Evolutionary conservation across 345 rosid genomes (phyloP), one percentile per base, ranked within the genome.

Genomic region (Geranium rotundifolium): DNA sequence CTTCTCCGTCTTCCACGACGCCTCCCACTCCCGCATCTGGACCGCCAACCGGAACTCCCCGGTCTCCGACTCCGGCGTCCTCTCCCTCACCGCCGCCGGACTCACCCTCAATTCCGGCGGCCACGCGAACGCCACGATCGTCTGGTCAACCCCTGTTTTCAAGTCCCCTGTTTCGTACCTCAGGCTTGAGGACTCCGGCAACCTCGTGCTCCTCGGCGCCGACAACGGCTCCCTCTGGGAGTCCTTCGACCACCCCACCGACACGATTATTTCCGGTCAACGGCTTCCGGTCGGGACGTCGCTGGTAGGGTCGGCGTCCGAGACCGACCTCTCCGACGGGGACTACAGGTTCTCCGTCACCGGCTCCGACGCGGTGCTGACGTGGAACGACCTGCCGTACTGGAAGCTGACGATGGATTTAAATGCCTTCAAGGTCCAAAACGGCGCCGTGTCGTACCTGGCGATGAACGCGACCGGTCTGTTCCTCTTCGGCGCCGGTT

Each of bases 161-260:
- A 23, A 13, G 5, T 63, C 71, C 7, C 23, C 16, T 1, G 71
- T 59, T 17, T 39, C 64, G 1, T 46, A 7, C 4, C 17, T 63
- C 64, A 39, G 30, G 58, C 75, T 72, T 59, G 66, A 29, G 1
- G 75, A 72, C 16, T 63, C 71, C 29, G 71, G 75, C 2, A 72
- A 72, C 29, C 65, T 72, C 13, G 71, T 67, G 10, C 14, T 72
- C 1, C 61, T 72, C 18, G 75, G 58, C 57, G 15, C 19, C 5
- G 46, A 39, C 9, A 63, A 63, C 20, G 58, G 34, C 19, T 67
- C 75, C 10, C 59, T 72, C 16, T 72, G 75, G 75, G 62, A 67
- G 58, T 67, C 61, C 23, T 67, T 72, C 37, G 65, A 55, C 29
- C 19, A 64, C 55, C 75, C 75, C 17, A 63, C 75, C 4, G 68